Evolutionary conservation across 495 filamentous ascomycete genomes (phyloP).

Genomic region (Penicillium desertorum): DNA sequence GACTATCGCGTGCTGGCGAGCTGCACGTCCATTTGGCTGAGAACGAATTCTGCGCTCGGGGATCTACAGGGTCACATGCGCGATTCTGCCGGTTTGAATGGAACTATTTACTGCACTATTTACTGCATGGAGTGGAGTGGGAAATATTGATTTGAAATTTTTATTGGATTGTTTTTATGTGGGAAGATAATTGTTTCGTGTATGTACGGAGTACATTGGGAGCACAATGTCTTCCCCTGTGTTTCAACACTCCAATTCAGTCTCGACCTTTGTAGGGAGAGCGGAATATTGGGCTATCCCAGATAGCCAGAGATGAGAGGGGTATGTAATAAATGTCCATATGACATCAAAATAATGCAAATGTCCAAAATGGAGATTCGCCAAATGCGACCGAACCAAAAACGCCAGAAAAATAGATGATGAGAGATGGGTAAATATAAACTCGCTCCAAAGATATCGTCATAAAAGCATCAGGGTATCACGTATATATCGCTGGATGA

Average conservation of each 20-base stretch:
- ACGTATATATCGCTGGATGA: constrained; percentile 22
- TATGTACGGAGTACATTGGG: constrained; percentile 16
- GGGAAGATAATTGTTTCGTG: constrained; percentile 1
- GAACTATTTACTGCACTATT: not conserved
- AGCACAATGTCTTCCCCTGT: constrained; percentile 13
- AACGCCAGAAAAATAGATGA: constrained; percentile 13
- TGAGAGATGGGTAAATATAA: constrained; percentile 8
- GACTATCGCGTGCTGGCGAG: constrained; percentile 2
- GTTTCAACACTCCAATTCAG: constrained; percentile 15
- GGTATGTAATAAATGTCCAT: constrained; percentile 4
- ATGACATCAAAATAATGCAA: constrained; percentile 12
- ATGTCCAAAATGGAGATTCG: constrained; percentile 14
- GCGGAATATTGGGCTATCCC: constrained; percentile 13
- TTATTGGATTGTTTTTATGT: constrained; percentile 8
- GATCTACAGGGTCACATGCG: constrained; percentile 31
- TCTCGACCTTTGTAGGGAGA: constrained; percentile 29
- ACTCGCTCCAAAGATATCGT: constrained; percentile 14
- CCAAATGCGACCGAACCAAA: constrained; percentile 13
- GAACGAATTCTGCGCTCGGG: constrained; percentile 9
- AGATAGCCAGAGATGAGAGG: constrained; percentile 11
- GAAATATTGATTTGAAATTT: not conserved
- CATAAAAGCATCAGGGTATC: constrained; percentile 30
- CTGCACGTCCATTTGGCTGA: constrained; percentile 2
- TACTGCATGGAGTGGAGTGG: not conserved
- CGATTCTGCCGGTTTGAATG: not conserved